These are phyloP conservation scores for Solanum hybrid DNA, from an alignment of 305 asterid species.

Conservation along the genomic window DNA sequence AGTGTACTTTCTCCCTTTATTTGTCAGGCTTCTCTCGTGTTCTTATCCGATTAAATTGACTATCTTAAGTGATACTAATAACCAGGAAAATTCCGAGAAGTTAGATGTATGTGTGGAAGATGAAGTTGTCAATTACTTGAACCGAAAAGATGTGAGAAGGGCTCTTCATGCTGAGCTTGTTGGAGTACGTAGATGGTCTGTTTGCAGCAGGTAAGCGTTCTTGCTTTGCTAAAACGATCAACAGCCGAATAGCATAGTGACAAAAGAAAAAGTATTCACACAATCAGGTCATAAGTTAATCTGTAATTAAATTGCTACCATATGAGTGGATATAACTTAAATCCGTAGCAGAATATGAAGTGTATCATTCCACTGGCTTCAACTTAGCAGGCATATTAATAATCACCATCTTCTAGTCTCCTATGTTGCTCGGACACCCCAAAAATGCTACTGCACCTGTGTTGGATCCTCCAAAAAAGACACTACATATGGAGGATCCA, in stretches of 20 bases:
- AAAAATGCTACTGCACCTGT: background rate
- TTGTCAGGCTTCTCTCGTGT: background rate
- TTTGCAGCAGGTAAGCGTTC: constrained; percentile 63
- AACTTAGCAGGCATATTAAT: background rate
- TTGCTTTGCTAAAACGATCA: background rate
- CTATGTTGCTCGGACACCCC: background rate
- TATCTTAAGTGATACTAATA: background rate
- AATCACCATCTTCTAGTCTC: background rate
- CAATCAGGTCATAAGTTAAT: background rate
- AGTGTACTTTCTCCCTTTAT: background rate
- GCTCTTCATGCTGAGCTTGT: constrained; percentile 68
- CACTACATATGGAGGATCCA: background rate
- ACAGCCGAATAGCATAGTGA: background rate
- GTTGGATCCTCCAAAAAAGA: background rate
- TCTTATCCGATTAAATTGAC: background rate
- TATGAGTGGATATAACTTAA: background rate
- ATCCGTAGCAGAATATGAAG: background rate
- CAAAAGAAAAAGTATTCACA: background rate
- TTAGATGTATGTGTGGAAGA: constrained; percentile 67
- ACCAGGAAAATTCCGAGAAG: constrained; percentile 38
- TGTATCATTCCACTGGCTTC: background rate
- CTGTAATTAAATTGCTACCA: background rate
- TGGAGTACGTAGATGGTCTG: constrained; percentile 56
- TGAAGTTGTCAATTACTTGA: constrained; percentile 48
- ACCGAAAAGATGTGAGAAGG: constrained; percentile 49